phyloP scores from a whole-genome alignment of 2,329 filamentous ascomycete species.

The Thielaviopsis populi region DNA sequence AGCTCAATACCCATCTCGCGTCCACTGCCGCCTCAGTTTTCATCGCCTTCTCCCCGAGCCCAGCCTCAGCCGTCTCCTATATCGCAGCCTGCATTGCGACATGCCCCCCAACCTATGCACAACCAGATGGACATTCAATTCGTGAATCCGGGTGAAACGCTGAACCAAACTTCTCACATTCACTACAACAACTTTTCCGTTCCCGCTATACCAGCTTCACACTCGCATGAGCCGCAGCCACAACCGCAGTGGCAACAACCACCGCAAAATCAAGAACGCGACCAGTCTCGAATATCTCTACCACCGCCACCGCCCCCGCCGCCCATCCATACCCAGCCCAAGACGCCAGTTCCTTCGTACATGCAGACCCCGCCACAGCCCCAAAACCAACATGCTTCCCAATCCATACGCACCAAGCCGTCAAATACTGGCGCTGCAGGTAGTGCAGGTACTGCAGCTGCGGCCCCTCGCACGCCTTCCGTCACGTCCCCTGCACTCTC shows the following conservation, averaged over 20 bases:
- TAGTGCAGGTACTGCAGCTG: too few species aligned
- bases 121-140: conserved; percentile 17
- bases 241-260: background rate
- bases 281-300: conserved; percentile 24
- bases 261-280: conserved; percentile 26
- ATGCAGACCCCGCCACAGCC: conserved; percentile 17
- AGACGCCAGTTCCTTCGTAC: conserved; percentile 11
- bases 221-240: background rate
- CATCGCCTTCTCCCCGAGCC: conserved; percentile 19
- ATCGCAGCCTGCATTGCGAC: conserved; percentile 8
- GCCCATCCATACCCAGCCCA: conserved; percentile 17
- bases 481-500: conserved; percentile 30
- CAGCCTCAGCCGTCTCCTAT: conserved; percentile 14
- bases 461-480: conserved; percentile 23
- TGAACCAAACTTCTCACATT: conserved; percentile 9
- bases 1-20: conserved; percentile 5
- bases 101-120: conserved; percentile 15
- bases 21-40: conserved; percentile 18
- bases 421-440: conserved; percentile 17
- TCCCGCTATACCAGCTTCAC: background rate
- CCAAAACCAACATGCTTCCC: conserved; percentile 20
- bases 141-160: conserved; percentile 13
- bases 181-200: conserved; percentile 1
- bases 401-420: conserved; percentile 26
- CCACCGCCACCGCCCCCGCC: conserved; percentile 22